Evolutionary conservation across 331 rosid genomes (phyloP).

Genomic region (Pyracantha coccinea): DNA sequence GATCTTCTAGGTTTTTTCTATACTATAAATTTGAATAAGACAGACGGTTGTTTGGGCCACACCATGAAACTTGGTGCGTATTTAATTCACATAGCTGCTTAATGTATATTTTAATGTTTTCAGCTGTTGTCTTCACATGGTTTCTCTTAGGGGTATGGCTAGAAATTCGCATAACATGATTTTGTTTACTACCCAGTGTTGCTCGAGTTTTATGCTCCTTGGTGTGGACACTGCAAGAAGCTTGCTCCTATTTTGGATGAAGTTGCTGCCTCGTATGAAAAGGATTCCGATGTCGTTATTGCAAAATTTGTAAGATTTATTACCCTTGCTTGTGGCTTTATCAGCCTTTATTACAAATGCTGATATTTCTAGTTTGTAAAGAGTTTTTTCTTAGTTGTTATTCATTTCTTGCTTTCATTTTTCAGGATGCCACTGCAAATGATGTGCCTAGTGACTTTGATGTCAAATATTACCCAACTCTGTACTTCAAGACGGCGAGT

Average conservation of each 20-base stretch:
- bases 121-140: not conserved
- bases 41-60: not conserved
- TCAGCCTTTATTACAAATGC: not conserved
- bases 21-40: not conserved
- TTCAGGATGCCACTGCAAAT: constrained; percentile 76
- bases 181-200: constrained; percentile 47
- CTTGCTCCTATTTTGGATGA: constrained; percentile 86
- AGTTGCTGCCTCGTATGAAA: constrained; percentile 65
- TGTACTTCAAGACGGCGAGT: constrained; percentile 66
- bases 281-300: constrained; percentile 51
- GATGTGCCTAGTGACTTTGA: constrained; percentile 63
- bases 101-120: not conserved
- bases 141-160: not conserved
- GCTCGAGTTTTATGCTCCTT: constrained; percentile 77
- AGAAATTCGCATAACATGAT: not conserved
- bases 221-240: constrained; percentile 77
- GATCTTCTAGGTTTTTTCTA: no score
- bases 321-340: not conserved
- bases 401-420: not conserved
- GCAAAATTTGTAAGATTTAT: constrained; percentile 70
- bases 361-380: not conserved
- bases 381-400: not conserved
- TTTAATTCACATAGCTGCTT: not conserved
- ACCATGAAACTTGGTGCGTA: not conserved
- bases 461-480: constrained; percentile 62